Evolutionary conservation across 352 stramenopile species (phyloP).

Genomic region (Phytophthora vignae): DNA sequence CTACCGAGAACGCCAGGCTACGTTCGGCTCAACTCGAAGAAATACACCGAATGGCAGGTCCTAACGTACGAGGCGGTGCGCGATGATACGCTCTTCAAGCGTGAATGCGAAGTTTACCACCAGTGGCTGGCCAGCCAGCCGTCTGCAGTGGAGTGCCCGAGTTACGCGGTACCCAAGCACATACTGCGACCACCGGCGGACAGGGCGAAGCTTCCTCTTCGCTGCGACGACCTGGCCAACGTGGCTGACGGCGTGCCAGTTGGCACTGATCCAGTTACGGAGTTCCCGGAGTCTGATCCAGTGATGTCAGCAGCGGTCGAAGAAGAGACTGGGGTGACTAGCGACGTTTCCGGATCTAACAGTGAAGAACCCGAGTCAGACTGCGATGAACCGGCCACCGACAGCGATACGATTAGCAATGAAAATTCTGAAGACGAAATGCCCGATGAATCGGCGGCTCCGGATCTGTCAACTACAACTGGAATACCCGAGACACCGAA

Average conservation of each 20-base stretch:
- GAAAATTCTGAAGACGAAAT: too few relatives aligned
- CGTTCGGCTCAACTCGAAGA: background rate
- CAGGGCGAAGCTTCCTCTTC: too few relatives aligned
- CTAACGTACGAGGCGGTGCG: background rate
- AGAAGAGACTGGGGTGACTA: too few relatives aligned
- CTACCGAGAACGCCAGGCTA: background rate
- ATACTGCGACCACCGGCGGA: background rate
- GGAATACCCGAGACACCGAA: too few relatives aligned
- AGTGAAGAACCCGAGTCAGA: too few relatives aligned
- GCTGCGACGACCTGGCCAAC: background rate
- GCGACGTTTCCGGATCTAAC: too few relatives aligned
- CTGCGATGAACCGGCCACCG: too few relatives aligned
- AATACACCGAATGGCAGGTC: conserved; percentile 13
- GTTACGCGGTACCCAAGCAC: background rate
- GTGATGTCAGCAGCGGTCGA: too few relatives aligned
- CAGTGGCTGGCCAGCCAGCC: conserved; percentile 8
- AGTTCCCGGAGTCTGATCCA: background rate
- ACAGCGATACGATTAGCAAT: too few relatives aligned
- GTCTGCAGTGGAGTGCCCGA: background rate
- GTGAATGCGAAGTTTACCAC: background rate
- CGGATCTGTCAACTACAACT: too few relatives aligned
- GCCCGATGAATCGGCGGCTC: too few relatives aligned
- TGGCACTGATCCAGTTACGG: background rate
- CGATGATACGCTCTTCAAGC: background rate
- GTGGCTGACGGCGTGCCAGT: background rate